Percentiles rank a stretch among this genome's conserved stretches.
Evolutionary conservation across 208 protist species (phyloP).

Genomic region (Wallacemonas collosoma): DNA sequence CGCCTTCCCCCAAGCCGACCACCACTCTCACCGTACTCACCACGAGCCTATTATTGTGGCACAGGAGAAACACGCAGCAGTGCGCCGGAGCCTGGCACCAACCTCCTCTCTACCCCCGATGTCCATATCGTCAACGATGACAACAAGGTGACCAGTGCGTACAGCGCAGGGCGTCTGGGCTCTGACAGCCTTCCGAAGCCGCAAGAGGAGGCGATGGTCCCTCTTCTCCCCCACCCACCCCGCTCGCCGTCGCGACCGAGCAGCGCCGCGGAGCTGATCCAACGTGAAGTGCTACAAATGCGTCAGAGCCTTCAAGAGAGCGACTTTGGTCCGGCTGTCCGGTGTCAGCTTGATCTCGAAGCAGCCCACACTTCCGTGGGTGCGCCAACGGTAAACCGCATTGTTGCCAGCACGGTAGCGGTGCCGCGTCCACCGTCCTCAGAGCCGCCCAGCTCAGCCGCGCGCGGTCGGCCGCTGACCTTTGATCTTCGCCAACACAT

Average conservation of each 20-base stretch:
- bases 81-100: too few species aligned
- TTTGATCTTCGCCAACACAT: constrained; percentile 17
- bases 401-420: neutral
- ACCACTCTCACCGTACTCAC: constrained; percentile 12
- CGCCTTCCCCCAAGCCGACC: constrained; percentile 2
- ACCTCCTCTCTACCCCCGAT: too few species aligned
- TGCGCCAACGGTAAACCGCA: neutral
- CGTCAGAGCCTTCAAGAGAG: neutral
- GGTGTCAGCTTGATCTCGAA: neutral
- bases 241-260: constrained; percentile 5
- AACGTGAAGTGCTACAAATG: constrained; percentile 15
- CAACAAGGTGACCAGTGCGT: too few species aligned
- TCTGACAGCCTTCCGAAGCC: neutral
- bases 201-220: neutral
- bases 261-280: constrained; percentile 13
- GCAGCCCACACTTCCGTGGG: neutral
- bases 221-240: neutral
- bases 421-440: constrained; percentile 3
- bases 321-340: neutral
- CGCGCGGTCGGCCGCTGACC: neutral
- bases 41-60: constrained; percentile 2
- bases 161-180: neutral
- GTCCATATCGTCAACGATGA: too few species aligned
- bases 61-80: too few species aligned
- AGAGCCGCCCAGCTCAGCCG: neutral